phyloP scores from a whole-genome alignment of 164 flowering plant species.

The Chimonanthus praecox region DNA sequence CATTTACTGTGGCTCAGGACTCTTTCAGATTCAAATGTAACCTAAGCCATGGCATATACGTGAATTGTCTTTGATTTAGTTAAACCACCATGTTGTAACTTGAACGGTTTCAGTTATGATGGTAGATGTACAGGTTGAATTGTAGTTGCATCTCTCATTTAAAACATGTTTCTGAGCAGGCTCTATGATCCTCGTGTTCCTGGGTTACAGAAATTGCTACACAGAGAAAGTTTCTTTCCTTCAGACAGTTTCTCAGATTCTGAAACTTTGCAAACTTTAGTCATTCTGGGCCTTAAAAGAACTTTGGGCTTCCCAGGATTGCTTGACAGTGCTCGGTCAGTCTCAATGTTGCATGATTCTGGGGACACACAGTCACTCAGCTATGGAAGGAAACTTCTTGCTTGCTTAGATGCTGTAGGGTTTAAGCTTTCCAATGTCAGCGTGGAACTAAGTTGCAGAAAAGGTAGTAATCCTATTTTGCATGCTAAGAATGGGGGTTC shows the following conservation, averaged over 20 bases:
- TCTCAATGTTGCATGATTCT: constrained; percentile 60
- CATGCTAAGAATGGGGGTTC: constrained; percentile 6
- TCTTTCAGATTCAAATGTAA: no score
- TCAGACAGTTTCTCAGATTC: constrained; percentile 55
- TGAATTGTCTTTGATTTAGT: not conserved
- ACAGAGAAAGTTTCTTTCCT: constrained; percentile 70
- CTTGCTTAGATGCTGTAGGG: constrained; percentile 51
- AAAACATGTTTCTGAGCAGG: constrained; percentile 38
- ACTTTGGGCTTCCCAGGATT: constrained; percentile 59
- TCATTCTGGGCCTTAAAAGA: constrained; percentile 58
- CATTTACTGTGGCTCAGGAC: no score
- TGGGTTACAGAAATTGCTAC: constrained; percentile 55
- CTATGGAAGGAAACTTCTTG: constrained; percentile 53
- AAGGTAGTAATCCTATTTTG: constrained; percentile 5
- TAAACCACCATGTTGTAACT: not conserved
- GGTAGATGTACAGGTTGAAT: not conserved
- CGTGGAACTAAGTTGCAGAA: constrained; percentile 13
- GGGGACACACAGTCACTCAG: constrained; percentile 36
- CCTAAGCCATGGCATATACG: not conserved
- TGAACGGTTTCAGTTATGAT: not conserved
- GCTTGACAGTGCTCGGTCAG: constrained; percentile 84
- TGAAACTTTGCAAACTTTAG: constrained; percentile 57
- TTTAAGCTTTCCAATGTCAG: constrained; percentile 33
- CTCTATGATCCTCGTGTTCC: constrained; percentile 93
- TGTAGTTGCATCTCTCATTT: constrained; percentile 1